phyloP scores from a whole-genome alignment of 148 eudicot genomes.

The Rhododendron simsii region DNA sequence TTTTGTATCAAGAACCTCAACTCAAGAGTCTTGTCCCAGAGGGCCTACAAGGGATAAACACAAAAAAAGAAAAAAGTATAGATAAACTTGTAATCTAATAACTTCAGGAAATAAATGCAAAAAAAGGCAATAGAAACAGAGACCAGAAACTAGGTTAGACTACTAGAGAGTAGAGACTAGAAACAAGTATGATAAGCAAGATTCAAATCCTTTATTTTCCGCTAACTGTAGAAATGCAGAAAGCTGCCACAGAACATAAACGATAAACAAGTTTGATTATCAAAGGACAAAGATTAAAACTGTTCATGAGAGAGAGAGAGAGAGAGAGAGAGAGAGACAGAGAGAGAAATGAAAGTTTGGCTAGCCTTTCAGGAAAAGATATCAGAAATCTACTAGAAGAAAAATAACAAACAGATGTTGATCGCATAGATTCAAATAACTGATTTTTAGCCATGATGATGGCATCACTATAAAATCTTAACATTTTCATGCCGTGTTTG shows the following conservation, averaged over 20 bases:
- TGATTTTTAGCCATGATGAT: not conserved
- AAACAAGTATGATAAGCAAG: not conserved
- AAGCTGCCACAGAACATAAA: not conserved
- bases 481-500: not conserved
- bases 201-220: not conserved
- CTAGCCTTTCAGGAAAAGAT: not conserved
- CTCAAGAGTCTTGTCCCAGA: constrained; percentile 95
- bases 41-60: constrained; percentile 41
- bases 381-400: not conserved
- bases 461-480: not conserved
- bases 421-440: not conserved
- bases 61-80: not conserved
- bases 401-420: not conserved
- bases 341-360: not conserved
- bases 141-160: not conserved
- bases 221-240: not conserved
- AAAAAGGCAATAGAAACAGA: not conserved
- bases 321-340: no score
- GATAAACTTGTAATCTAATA: not conserved
- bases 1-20: constrained; percentile 79
- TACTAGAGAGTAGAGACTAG: not conserved
- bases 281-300: not conserved
- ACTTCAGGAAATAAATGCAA: not conserved
- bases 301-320: not conserved
- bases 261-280: not conserved